Conservation (phyloP, 805 yeast species). For the Saturnispora kantuleensis region DNA sequence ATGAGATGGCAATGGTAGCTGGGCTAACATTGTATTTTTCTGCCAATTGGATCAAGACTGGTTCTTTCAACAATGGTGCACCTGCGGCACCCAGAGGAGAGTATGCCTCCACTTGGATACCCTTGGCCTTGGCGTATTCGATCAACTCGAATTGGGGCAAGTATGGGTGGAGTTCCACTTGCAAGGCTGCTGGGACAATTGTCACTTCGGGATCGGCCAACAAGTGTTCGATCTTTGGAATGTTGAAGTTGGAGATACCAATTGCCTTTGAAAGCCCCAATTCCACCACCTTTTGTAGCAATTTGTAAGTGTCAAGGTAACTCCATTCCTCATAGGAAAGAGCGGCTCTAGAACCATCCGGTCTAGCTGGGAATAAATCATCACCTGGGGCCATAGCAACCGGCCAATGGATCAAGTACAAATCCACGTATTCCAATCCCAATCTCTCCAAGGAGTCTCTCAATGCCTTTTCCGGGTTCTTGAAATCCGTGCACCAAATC, state of each 20-base stretch:
- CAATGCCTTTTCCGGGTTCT: slow-evolving; percentile 37
- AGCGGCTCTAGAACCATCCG: slow-evolving; percentile 28
- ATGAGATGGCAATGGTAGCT: slow-evolving; percentile 45
- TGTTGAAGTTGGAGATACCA: slow-evolving; percentile 73
- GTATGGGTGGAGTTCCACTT: slow-evolving; percentile 68
- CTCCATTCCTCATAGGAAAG: slow-evolving; percentile 23
- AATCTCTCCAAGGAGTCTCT: slow-evolving; percentile 41
- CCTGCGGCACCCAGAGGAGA: slow-evolving; percentile 64
- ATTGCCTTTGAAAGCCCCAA: slow-evolving; percentile 51
- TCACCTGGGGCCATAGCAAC: slow-evolving; percentile 33
- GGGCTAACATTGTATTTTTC: slow-evolving; percentile 34
- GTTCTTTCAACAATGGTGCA: slow-evolving; percentile 42
- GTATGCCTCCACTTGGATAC: slow-evolving; percentile 61
- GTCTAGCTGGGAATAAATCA: slow-evolving; percentile 26
- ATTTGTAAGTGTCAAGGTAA: slow-evolving; percentile 54
- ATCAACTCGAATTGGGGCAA: slow-evolving; percentile 56
- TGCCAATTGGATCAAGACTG: slow-evolving; percentile 35
- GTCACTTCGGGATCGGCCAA: slow-evolving; percentile 38
- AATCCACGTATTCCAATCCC: slow-evolving; percentile 52
- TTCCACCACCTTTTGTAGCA: slow-evolving; percentile 48
- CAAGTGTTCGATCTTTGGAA: slow-evolving; percentile 42
- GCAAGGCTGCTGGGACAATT: slow-evolving; percentile 60
- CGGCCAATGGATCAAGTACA: slow-evolving; percentile 65
- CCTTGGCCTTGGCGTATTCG: slow-evolving; percentile 41
- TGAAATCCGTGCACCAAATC: slow-evolving; percentile 38